These are phyloP conservation scores for Wallacemonas collosoma DNA, from an alignment of 208 protist genomes.

Conservation along the genomic window DNA sequence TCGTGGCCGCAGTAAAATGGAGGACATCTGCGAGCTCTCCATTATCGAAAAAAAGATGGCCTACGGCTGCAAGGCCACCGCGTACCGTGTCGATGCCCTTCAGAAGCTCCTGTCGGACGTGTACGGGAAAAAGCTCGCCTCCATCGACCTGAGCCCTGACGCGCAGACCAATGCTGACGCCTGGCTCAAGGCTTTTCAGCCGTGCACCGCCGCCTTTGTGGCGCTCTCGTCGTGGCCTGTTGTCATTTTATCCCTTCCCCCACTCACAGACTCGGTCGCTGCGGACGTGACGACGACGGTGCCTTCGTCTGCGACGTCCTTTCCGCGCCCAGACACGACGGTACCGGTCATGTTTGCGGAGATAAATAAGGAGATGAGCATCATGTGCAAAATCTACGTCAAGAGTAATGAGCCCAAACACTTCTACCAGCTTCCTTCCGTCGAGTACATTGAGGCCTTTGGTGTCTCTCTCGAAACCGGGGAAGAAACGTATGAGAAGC, in stretches of 20 bases:
- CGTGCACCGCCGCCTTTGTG: slow-evolving; percentile 36
- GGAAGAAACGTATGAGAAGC: slow-evolving; percentile 30
- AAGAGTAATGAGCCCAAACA: slow-evolving; percentile 45
- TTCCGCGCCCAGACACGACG: slow-evolving; percentile 7
- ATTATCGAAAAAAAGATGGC: slow-evolving; percentile 41
- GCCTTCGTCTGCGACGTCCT: background rate
- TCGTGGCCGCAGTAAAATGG: slow-evolving; percentile 18
- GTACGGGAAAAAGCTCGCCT: background rate
- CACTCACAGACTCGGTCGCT: slow-evolving; percentile 10
- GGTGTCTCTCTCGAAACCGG: slow-evolving; percentile 35
- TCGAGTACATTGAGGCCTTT: slow-evolving; percentile 51
- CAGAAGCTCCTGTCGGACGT: background rate
- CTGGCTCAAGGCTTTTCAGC: slow-evolving; percentile 27
- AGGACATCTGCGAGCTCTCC: slow-evolving; percentile 33
- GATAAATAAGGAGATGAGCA: slow-evolving; percentile 27
- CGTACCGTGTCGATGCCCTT: background rate
- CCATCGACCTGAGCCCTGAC: background rate
- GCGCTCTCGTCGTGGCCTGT: slow-evolving; percentile 25
- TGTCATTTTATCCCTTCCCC: slow-evolving; percentile 28
- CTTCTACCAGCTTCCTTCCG: slow-evolving; percentile 48
- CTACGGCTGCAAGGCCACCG: slow-evolving; percentile 38
- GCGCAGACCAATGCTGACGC: background rate
- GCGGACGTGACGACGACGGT: background rate
- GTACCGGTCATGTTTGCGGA: slow-evolving; percentile 30
- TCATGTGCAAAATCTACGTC: slow-evolving; percentile 40